These are phyloP conservation scores for Trichophyton schoenleinii DNA, from an alignment of 2,329 filamentous ascomycete species.

Conservation along the genomic window DNA sequence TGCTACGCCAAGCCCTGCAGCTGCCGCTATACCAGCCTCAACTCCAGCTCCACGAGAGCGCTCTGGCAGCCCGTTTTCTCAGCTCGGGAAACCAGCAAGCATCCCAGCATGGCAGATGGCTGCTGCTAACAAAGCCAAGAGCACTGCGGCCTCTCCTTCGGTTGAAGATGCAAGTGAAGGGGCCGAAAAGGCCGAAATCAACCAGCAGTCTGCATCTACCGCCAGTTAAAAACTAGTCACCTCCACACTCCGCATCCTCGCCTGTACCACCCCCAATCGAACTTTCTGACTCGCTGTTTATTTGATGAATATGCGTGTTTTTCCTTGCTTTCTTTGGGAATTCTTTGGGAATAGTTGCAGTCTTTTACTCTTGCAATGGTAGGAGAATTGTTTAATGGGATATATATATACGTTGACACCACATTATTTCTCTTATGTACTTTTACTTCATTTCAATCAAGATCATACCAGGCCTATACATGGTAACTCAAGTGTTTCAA, in stretches of 20 bases:
- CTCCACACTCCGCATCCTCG: too few relatives aligned
- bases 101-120: conserved; percentile 75
- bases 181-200: conserved; percentile 6
- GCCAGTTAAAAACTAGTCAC: background rate
- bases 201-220: background rate
- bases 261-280: background rate
- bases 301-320: background rate
- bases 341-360: too few relatives aligned
- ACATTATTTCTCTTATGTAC: too few relatives aligned
- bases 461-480: too few relatives aligned
- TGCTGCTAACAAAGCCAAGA: conserved; percentile 43
- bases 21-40: conserved; percentile 16
- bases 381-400: too few relatives aligned
- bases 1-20: conserved; percentile 18
- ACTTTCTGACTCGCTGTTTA: background rate
- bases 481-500: too few relatives aligned
- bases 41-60: conserved; percentile 22
- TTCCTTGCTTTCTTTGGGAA: too few relatives aligned
- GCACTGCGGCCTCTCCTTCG: conserved; percentile 19
- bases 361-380: too few relatives aligned
- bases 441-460: too few relatives aligned
- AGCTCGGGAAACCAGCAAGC: conserved; percentile 45
- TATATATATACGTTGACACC: too few relatives aligned
- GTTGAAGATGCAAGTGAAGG: conserved; percentile 15
- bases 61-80: conserved; percentile 37